phyloP scores from a whole-genome alignment of 257 asterid genomes.

The Plantago elongata region DNA sequence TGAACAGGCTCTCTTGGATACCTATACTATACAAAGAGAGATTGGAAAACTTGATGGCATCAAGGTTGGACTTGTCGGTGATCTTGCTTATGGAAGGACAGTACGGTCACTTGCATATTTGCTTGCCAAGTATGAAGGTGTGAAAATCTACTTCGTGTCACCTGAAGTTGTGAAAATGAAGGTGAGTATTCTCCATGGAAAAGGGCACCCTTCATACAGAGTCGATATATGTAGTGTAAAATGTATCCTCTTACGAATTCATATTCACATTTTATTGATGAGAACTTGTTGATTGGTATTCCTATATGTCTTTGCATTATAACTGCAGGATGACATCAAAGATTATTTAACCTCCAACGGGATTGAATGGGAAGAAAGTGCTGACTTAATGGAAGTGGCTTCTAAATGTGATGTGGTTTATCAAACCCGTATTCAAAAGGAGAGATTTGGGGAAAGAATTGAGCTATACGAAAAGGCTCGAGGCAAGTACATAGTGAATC shows the following conservation, averaged over 20 bases:
- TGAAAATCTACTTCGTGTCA: conserved; percentile 79
- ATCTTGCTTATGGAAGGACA: conserved; percentile 93
- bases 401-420: conserved; percentile 83
- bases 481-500: conserved; percentile 75
- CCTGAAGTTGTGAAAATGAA: conserved; percentile 93
- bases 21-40: conserved; percentile 83
- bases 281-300: neutral
- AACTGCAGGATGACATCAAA: conserved; percentile 78
- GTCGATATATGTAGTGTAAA: neutral
- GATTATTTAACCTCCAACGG: conserved; percentile 73
- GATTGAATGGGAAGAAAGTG: conserved; percentile 90
- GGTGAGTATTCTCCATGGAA: conserved; percentile 31
- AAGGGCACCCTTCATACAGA: neutral
- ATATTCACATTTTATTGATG: neutral
- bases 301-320: neutral
- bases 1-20: conserved; percentile 79
- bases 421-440: conserved; percentile 81
- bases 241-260: neutral
- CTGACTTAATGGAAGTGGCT: conserved; percentile 71
- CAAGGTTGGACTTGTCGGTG: conserved; percentile 89
- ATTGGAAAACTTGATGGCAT: conserved; percentile 85
- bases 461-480: conserved; percentile 85
- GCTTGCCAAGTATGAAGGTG: conserved; percentile 68
- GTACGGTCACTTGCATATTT: conserved; percentile 90
- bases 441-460: conserved; percentile 72